phyloP scores from a whole-genome alignment of 768 basidiomycete species.

The Nevesoporus exiguus region DNA sequence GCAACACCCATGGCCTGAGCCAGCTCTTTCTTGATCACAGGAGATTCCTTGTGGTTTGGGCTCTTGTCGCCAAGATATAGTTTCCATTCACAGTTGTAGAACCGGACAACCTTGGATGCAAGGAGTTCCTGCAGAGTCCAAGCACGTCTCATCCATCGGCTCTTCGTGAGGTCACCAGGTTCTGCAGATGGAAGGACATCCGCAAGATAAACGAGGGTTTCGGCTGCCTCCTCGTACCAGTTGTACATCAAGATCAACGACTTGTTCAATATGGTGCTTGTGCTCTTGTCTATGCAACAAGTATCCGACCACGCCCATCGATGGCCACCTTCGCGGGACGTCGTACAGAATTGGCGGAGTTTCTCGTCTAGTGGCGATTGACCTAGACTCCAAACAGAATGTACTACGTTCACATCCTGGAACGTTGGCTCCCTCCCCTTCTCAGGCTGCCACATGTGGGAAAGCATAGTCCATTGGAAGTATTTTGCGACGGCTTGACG shows the following conservation, averaged over 20 bases:
- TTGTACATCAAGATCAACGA: not conserved
- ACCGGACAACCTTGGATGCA: no score
- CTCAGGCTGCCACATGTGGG: no score
- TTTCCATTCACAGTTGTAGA: slow-evolving; percentile 9
- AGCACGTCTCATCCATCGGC: no score
- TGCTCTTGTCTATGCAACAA: no score
- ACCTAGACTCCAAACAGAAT: not conserved
- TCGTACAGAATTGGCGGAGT: no score
- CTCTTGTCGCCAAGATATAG: slow-evolving; percentile 3
- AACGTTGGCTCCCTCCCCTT: not conserved
- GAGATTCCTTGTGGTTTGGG: slow-evolving; percentile 10
- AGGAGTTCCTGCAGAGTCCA: no score
- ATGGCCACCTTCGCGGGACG: no score
- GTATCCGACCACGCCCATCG: no score
- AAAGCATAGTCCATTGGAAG: not conserved
- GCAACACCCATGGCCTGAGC: no score
- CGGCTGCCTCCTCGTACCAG: no score
- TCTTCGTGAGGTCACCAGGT: not conserved
- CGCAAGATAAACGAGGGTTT: not conserved
- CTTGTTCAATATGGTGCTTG: not conserved
- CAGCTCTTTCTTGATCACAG: slow-evolving; percentile 1
- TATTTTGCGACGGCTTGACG: not conserved
- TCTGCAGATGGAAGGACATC: not conserved
- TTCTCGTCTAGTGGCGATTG: no score
- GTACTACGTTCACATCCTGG: no score